Evolutionary conservation across 371 early-diverging fungal genomes (phyloP).

Genomic region (Saksenaea oblongispora): DNA sequence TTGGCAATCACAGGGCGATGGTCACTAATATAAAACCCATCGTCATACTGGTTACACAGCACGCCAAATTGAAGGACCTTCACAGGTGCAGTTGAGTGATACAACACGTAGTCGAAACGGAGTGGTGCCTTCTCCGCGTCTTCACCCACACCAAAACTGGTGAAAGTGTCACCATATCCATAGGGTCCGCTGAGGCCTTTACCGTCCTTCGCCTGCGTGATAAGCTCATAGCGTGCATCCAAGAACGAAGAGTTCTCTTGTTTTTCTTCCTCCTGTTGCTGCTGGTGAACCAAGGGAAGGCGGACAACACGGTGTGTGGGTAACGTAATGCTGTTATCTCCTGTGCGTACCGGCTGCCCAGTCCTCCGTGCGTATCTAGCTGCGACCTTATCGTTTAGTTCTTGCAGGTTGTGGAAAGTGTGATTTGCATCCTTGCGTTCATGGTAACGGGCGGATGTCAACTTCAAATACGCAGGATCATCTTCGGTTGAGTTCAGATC

Average conservation of each 20-base stretch:
- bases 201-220: slow-evolving; percentile 25
- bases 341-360: slow-evolving; percentile 27
- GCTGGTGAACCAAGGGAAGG: slow-evolving; percentile 23
- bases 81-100: slow-evolving; percentile 10
- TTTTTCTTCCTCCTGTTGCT: slow-evolving; percentile 14
- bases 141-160: slow-evolving; percentile 41
- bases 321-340: slow-evolving; percentile 31
- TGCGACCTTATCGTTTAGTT: slow-evolving; percentile 26
- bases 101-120: slow-evolving; percentile 49
- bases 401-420: slow-evolving; percentile 28
- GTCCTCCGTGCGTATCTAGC: slow-evolving; percentile 16
- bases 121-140: slow-evolving; percentile 33
- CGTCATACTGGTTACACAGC: slow-evolving; percentile 42
- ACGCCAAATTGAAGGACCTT: slow-evolving; percentile 35
- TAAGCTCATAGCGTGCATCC: slow-evolving; percentile 37
- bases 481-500: slow-evolving; percentile 44
- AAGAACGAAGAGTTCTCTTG: slow-evolving; percentile 16
- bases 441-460: slow-evolving; percentile 25
- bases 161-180: slow-evolving; percentile 47
- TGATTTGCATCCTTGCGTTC: slow-evolving; percentile 15
- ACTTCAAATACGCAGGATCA: slow-evolving; percentile 34
- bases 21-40: slow-evolving; percentile 46
- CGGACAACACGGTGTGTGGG: slow-evolving; percentile 49
- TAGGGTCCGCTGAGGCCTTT: slow-evolving; percentile 41
- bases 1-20: slow-evolving; percentile 54